Conservation (phyloP, 1,284 basidiomycete species). For the Nidula niveotomentosa region DNA sequence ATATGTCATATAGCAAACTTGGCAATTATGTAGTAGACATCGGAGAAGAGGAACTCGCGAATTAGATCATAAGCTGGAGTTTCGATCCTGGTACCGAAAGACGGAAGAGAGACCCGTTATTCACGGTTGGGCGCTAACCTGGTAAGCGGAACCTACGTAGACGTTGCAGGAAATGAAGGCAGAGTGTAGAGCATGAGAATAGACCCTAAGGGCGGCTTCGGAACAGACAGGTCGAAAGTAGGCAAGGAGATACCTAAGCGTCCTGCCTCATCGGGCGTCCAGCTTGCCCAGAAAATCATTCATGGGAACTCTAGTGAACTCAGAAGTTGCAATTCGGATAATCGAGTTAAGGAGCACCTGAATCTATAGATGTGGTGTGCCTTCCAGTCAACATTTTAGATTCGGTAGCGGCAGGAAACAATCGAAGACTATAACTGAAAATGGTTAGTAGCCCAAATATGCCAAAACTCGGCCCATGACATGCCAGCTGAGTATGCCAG, state of each 20-base stretch:
- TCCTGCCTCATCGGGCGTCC: constrained; percentile 28
- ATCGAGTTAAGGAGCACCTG: constrained; percentile 19
- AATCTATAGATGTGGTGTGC: constrained; percentile 31
- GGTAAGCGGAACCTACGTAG: constrained; percentile 22
- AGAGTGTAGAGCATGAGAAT: constrained; percentile 12
- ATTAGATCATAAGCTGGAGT: constrained; percentile 25
- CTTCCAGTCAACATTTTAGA: constrained; percentile 33
- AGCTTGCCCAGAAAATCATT: constrained; percentile 27
- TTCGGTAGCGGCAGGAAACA: constrained; percentile 24
- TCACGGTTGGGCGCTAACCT: constrained; percentile 22
- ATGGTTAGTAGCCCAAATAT: too few species aligned
- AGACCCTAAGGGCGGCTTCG: constrained; percentile 18
- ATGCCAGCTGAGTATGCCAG: too few species aligned
- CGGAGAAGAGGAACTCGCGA: constrained; percentile 25
- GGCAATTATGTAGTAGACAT: constrained; percentile 26
- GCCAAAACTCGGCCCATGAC: too few species aligned
- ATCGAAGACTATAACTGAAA: constrained; percentile 16
- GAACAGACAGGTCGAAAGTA: constrained; percentile 23
- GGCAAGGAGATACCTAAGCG: constrained; percentile 20
- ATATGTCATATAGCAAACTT: constrained; percentile 37
- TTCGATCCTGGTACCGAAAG: constrained; percentile 33
- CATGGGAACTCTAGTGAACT: constrained; percentile 19
- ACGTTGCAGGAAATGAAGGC: constrained; percentile 11
- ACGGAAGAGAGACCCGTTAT: constrained; percentile 29
- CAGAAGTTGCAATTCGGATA: constrained; percentile 29